Evolutionary conservation across 768 basidiomycete species (phyloP).

Genomic region (Rhodosporidiobolus sp.): DNA sequence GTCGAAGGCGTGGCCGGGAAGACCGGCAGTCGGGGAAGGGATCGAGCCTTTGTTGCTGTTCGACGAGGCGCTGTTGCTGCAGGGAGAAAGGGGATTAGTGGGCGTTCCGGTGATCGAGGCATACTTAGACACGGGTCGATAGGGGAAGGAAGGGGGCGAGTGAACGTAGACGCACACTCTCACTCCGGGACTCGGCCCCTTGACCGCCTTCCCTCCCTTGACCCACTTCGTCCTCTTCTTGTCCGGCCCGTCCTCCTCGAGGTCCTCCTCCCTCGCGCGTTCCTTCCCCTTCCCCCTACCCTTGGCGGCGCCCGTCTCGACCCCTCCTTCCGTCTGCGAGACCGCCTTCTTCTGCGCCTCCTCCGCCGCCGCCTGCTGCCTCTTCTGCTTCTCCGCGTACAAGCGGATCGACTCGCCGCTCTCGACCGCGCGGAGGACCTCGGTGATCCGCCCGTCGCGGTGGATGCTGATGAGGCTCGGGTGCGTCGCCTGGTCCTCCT

Average conservation of each 20-base stretch:
- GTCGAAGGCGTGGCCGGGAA: no score
- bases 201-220: constrained; percentile 14
- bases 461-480: neutral
- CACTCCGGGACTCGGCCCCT: neutral
- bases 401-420: neutral
- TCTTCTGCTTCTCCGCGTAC: neutral
- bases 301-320: neutral
- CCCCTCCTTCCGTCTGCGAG: neutral
- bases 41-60: no score
- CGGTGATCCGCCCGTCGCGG: neutral
- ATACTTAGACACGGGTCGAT: no score
- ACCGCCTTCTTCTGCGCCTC: neutral
- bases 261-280: neutral
- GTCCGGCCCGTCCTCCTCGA: neutral
- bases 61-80: no score
- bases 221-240: constrained; percentile 18
- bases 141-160: no score
- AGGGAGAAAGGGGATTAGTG: no score
- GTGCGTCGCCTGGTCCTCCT: neutral
- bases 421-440: constrained; percentile 4
- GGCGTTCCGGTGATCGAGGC: no score
- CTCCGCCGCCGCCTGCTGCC: no score
- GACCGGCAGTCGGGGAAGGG: no score
- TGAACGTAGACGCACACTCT: no score
- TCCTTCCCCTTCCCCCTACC: constrained; percentile 1